phyloP scores from a whole-genome alignment of 1,284 basidiomycete species.

The Malassezia yamatoensis region DNA sequence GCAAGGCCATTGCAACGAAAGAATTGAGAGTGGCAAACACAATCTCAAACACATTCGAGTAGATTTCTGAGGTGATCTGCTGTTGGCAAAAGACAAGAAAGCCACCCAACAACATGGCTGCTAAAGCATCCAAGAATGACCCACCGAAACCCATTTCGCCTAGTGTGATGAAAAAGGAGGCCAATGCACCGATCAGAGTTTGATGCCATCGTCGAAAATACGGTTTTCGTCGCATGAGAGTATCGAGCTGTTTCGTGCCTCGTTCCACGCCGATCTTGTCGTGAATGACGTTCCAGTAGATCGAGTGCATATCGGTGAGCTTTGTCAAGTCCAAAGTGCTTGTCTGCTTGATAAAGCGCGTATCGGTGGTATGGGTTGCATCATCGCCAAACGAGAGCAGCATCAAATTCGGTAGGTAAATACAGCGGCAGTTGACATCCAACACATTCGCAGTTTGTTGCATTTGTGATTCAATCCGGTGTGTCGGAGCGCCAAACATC shows the following conservation, averaged over 20 bases:
- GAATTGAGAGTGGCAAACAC: slow-evolving; percentile 68
- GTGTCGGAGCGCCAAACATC: slow-evolving; percentile 89
- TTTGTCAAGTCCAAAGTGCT: slow-evolving; percentile 40
- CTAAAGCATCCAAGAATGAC: slow-evolving; percentile 68
- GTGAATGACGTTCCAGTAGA: slow-evolving; percentile 82
- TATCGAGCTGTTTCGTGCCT: slow-evolving; percentile 63
- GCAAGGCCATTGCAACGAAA: slow-evolving; percentile 56
- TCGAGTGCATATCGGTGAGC: slow-evolving; percentile 60
- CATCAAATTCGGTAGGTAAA: slow-evolving; percentile 77
- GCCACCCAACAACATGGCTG: slow-evolving; percentile 68
- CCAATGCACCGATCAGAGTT: slow-evolving; percentile 68
- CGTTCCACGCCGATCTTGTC: slow-evolving; percentile 72
- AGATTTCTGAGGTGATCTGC: slow-evolving; percentile 57
- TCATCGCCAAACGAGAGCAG: slow-evolving; percentile 57
- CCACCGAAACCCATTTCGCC: slow-evolving; percentile 54
- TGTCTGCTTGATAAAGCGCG: slow-evolving; percentile 55
- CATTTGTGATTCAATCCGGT: slow-evolving; percentile 76
- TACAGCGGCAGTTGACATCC: slow-evolving; percentile 69
- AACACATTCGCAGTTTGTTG: slow-evolving; percentile 74
- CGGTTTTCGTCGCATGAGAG: slow-evolving; percentile 59
- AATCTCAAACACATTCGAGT: slow-evolving; percentile 79
- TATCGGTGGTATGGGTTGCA: slow-evolving; percentile 70
- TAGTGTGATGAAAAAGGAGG: slow-evolving; percentile 61
- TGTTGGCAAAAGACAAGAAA: slow-evolving; percentile 53
- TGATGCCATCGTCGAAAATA: slow-evolving; percentile 51